These are phyloP conservation scores for Tolypocladium cylindrosporum DNA, from an alignment of 2,329 filamentous ascomycete species.

Conservation along the genomic window DNA sequence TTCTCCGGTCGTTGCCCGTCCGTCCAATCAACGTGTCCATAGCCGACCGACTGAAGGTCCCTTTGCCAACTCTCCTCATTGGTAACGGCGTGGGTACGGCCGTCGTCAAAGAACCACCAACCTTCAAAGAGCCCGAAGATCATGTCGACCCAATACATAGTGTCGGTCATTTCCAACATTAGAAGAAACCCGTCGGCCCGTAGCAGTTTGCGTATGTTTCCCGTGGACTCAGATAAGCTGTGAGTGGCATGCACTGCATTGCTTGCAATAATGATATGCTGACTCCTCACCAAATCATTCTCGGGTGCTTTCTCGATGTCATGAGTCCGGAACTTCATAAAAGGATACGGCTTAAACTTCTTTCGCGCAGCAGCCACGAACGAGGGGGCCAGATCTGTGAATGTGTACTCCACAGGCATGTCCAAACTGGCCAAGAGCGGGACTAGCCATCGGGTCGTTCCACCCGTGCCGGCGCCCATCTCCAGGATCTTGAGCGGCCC, in stretches of 20 bases:
- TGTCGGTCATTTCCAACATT: conserved; percentile 3
- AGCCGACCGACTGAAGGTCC: conserved; percentile 3
- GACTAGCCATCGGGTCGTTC: conserved; percentile 21
- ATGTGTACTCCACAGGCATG: conserved; percentile 25
- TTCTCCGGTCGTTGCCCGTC: conserved; percentile 1
- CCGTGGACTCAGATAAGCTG: conserved; percentile 1
- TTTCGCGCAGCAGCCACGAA: conserved; percentile 5
- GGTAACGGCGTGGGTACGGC: not conserved
- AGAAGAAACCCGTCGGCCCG: conserved; percentile 7
- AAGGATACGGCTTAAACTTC: conserved; percentile 3
- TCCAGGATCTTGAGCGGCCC: conserved; percentile 13
- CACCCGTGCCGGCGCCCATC: conserved; percentile 13
- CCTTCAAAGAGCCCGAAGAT: conserved; percentile 22
- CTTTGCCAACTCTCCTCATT: not conserved
- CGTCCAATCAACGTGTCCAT: conserved; percentile 7
- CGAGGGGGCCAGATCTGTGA: conserved; percentile 25
- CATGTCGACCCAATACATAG: conserved; percentile 15
- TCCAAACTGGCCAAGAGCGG: conserved; percentile 17
- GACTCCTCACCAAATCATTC: conserved; percentile 7
- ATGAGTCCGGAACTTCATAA: conserved; percentile 4
- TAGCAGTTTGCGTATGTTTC: conserved; percentile 10
- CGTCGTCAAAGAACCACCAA: conserved; percentile 18
- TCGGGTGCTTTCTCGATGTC: conserved; percentile 10
- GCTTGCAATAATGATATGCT: conserved; percentile 21
- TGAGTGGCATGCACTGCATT: conserved; percentile 26